Conservation (phyloP, 2,329 filamentous ascomycete genomes). For the Penicillium paneum region DNA sequence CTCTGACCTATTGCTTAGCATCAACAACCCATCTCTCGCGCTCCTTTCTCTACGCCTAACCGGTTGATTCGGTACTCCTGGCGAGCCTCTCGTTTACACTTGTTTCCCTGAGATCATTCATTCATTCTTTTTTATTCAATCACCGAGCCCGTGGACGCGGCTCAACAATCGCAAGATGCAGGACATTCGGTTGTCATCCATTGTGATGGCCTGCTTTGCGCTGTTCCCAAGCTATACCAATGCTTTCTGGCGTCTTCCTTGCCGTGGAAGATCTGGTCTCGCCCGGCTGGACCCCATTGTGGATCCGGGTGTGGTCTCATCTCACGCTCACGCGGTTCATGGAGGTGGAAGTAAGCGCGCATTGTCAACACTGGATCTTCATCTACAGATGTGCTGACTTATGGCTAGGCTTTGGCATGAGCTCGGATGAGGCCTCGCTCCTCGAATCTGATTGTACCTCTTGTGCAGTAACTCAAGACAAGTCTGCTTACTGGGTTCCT, state of each 20-base stretch:
- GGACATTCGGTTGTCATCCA: conserved; percentile 16
- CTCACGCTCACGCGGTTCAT: conserved; percentile 72
- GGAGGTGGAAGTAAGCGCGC: conserved; percentile 68
- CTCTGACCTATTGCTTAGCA: conserved; percentile 2
- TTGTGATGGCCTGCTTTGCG: conserved; percentile 27
- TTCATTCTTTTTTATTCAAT: conserved; percentile 10
- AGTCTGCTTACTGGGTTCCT: conserved; percentile 86
- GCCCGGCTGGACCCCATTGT: conserved; percentile 77
- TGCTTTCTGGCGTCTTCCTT: conserved; percentile 90
- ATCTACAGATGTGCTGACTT: conserved; percentile 7
- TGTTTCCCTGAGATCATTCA: conserved; percentile 1
- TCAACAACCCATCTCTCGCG: conserved; percentile 3
- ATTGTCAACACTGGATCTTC: background rate
- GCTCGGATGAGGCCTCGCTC: conserved; percentile 58
- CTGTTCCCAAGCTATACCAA: conserved; percentile 41
- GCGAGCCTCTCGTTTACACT: conserved; percentile 14
- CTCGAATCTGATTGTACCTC: conserved; percentile 68
- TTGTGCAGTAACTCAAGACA: conserved; percentile 74
- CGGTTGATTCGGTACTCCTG: conserved; percentile 22
- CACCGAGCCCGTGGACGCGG: conserved; percentile 11
- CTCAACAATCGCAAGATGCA: conserved; percentile 18
- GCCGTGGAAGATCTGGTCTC: conserved; percentile 65
- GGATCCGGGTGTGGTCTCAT: conserved; percentile 55
- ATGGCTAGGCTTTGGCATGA: conserved; percentile 61
- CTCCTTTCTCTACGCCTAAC: conserved; percentile 5